Conservation (phyloP, 805 yeast species). For the Metschnikowia dekortorum region DNA sequence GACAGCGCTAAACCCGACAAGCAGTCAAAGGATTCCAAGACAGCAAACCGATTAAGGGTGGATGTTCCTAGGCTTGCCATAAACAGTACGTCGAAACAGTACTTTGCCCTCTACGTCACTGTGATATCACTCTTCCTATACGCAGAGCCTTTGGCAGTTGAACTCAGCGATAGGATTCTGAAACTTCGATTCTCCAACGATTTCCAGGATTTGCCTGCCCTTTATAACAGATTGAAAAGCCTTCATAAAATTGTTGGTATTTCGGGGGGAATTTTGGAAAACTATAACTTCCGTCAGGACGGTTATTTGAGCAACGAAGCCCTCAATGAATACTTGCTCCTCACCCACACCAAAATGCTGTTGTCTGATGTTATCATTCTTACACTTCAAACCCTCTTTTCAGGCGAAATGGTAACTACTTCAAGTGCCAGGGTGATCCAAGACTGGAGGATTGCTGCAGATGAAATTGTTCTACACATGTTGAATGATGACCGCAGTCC, state of each 20-base stretch:
- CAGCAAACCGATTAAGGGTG: conserved; percentile 43
- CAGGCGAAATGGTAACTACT: conserved; percentile 27
- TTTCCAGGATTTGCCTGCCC: conserved; percentile 52
- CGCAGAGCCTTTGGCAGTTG: conserved; percentile 64
- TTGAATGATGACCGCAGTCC: conserved; percentile 39
- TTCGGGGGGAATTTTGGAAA: conserved; percentile 40
- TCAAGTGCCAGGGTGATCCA: conserved; percentile 19
- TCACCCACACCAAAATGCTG: conserved; percentile 30
- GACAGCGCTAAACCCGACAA: neutral
- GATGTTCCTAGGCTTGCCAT: conserved; percentile 69
- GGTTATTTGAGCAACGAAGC: conserved; percentile 47
- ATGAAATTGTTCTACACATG: conserved; percentile 37
- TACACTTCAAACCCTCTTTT: conserved; percentile 32
- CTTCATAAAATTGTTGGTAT: conserved; percentile 48
- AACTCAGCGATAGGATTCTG: conserved; percentile 54
- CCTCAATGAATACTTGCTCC: conserved; percentile 38
- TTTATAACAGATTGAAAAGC: conserved; percentile 42
- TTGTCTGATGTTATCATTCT: conserved; percentile 32
- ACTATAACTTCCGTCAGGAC: conserved; percentile 44
- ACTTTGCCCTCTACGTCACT: conserved; percentile 60
- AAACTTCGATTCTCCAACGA: conserved; percentile 68
- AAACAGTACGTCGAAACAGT: conserved; percentile 70
- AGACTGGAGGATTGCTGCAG: conserved; percentile 37
- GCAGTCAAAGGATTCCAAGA: conserved; percentile 3
- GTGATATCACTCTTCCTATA: conserved; percentile 63